A percentile compares a stretch with the other conserved stretches of the same genome.
These are phyloP conservation scores for Tetrahymena borealis DNA, from an alignment of 73 alveolate genomes.

Conservation along the genomic window DNA sequence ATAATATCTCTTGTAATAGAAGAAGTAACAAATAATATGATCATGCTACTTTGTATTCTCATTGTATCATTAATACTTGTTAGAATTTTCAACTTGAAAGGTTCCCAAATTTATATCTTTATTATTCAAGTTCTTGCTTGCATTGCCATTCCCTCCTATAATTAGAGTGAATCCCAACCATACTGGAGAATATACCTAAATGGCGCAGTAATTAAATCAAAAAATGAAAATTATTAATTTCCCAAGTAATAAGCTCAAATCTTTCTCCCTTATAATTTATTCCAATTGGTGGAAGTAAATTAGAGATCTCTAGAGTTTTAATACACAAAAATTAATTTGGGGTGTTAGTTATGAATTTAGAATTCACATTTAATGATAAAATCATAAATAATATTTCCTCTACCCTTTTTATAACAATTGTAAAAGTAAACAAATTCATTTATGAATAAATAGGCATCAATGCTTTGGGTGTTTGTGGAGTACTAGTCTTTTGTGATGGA, in stretches of 20 bases:
- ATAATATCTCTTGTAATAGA: background rate
- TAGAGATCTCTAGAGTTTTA: no score
- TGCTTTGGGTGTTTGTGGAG: background rate
- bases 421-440: background rate
- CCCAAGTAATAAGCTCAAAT: no score
- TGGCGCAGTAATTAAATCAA: background rate
- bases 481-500: background rate
- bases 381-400: background rate
- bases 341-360: no score
- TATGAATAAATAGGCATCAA: background rate
- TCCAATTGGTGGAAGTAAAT: no score
- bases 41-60: background rate
- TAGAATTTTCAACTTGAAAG: background rate
- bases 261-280: no score
- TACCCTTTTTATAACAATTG: background rate
- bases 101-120: background rate
- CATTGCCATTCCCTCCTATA: background rate
- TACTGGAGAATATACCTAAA: background rate
- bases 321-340: no score
- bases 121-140: background rate
- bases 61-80: background rate
- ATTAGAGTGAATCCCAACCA: background rate
- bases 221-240: background rate
- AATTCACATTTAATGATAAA: background rate
- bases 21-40: background rate